Conservation (phyloP, 352 stramenopile genomes). For the Aphanomyces stellatus region DNA sequence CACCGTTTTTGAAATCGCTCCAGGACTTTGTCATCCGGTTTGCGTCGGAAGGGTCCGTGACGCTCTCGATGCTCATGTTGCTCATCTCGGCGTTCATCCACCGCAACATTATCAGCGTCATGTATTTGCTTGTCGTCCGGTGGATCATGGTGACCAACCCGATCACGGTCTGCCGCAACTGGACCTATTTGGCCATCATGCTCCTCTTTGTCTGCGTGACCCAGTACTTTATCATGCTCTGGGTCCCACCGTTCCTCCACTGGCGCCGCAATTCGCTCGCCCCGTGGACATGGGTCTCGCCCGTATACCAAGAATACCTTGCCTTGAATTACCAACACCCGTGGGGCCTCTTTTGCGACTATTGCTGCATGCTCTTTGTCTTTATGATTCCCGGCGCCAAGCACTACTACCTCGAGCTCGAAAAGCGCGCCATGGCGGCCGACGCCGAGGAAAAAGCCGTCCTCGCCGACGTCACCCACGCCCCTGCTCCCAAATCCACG, state of each 20-base stretch:
- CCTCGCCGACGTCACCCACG: not conserved
- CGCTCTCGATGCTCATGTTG: conserved; percentile 71
- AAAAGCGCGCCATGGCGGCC: not conserved
- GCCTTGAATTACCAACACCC: conserved; percentile 61
- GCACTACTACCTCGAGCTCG: conserved; percentile 16
- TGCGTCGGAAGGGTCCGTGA: conserved; percentile 64
- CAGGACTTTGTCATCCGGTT: conserved; percentile 15
- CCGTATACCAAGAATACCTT: conserved; percentile 54
- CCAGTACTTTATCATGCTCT: conserved; percentile 63
- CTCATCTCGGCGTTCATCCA: conserved; percentile 71
- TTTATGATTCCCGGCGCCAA: conserved; percentile 51
- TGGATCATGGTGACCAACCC: conserved; percentile 63
- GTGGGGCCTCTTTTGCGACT: conserved; percentile 70
- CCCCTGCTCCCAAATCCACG: not conserved
- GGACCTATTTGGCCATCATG: conserved; percentile 51
- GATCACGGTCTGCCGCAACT: conserved; percentile 47
- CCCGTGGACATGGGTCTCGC: conserved; percentile 10
- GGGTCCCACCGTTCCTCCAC: conserved; percentile 11
- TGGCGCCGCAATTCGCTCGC: not conserved
- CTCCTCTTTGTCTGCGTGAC: conserved; percentile 56
- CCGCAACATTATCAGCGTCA: conserved; percentile 58
- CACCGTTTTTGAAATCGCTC: conserved; percentile 9
- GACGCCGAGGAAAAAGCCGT: not conserved
- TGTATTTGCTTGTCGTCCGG: conserved; percentile 72
- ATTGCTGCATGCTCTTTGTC: conserved; percentile 52